Conservation (phyloP, 108 stramenopile genomes). For the Schizochytrium sp. region DNA sequence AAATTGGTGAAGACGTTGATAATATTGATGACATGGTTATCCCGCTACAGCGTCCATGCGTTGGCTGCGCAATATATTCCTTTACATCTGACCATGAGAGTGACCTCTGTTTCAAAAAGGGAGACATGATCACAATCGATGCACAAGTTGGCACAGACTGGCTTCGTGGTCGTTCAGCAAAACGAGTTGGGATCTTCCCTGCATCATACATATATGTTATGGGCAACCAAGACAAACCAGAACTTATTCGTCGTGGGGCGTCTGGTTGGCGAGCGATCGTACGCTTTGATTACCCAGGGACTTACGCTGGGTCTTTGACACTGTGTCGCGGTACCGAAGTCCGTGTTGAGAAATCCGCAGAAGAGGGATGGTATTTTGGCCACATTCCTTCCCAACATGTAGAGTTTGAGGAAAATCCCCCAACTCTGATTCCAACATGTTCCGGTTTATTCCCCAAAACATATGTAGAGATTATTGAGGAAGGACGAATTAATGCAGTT, state of each 20-base stretch:
- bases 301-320: neutral
- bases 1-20: too few species aligned
- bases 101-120: slow-evolving; percentile 23
- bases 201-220: neutral
- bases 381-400: too few species aligned
- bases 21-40: neutral
- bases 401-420: too few species aligned
- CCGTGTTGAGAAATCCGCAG: neutral
- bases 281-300: neutral
- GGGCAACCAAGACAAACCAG: neutral
- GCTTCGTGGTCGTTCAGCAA: neutral
- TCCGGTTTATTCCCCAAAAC: neutral
- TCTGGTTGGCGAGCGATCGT: neutral
- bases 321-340: neutral
- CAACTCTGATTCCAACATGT: neutral
- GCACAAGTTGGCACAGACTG: slow-evolving; percentile 13
- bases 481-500: neutral
- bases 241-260: neutral
- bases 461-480: neutral
- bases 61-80: neutral
- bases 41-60: neutral
- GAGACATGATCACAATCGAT: slow-evolving; percentile 1
- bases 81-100: slow-evolving; percentile 9
- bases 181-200: slow-evolving; percentile 8
- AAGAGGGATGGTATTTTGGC: neutral